phyloP scores from a whole-genome alignment of 331 rosid species.

The Arachis monticola region DNA sequence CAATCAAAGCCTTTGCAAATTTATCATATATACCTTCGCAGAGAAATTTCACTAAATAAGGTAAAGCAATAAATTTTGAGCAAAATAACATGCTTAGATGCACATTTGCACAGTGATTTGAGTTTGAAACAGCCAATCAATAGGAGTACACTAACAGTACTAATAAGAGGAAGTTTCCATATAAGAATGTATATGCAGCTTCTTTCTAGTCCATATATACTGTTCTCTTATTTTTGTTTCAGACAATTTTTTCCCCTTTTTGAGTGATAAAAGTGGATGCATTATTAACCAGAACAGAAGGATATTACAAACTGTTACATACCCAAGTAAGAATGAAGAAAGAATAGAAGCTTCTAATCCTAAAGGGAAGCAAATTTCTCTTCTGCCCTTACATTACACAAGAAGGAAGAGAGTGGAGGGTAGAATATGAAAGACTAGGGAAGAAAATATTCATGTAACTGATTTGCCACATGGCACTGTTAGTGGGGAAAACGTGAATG shows the following conservation, averaged over 20 bases:
- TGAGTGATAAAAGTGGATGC: no score
- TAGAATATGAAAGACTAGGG: no score
- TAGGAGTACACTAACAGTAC: conserved; percentile 23
- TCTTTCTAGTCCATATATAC: neutral
- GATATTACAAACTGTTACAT: no score
- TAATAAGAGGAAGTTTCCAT: conserved; percentile 7
- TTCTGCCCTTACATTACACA: no score
- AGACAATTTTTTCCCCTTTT: neutral
- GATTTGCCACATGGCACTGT: no score
- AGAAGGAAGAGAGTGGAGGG: no score
- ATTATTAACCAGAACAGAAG: no score
- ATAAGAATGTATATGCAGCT: conserved; percentile 12
- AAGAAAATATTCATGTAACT: no score
- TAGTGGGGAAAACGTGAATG: no score
- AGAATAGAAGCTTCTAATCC: no score
- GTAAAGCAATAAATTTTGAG: neutral
- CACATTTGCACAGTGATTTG: conserved; percentile 12
- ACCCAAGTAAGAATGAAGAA: no score
- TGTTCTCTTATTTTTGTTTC: conserved; percentile 19
- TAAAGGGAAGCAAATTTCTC: no score
- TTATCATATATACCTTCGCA: conserved; percentile 83
- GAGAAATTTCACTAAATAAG: conserved; percentile 23
- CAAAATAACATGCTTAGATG: conserved; percentile 17
- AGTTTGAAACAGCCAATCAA: conserved; percentile 24
- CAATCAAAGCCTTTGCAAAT: conserved; percentile 68